phyloP scores from a whole-genome alignment of 2,329 filamentous ascomycete species.

The Cercospora janseana region DNA sequence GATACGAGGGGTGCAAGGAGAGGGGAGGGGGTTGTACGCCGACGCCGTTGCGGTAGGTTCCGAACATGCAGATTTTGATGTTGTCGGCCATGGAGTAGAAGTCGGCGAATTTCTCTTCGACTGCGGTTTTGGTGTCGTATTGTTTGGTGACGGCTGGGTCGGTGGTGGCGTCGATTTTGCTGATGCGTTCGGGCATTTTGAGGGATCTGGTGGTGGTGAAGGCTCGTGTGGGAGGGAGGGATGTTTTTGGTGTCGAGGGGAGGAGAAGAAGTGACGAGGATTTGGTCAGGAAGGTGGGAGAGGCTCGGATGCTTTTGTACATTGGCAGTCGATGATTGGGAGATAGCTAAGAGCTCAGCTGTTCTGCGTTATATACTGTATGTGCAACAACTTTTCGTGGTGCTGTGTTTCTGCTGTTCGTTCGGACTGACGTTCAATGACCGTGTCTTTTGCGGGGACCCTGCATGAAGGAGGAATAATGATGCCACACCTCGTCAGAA shows the following conservation, averaged over 20 bases:
- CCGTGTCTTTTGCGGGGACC: constrained; percentile 1
- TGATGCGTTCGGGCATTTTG: constrained; percentile 48
- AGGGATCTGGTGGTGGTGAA: constrained; percentile 10
- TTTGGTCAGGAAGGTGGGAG: background rate
- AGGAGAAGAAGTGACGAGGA: background rate
- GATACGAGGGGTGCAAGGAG: background rate
- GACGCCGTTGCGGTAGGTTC: constrained; percentile 43
- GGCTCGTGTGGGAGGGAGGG: background rate
- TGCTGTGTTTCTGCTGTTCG: background rate
- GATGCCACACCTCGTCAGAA: constrained; percentile 12
- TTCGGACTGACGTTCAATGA: constrained; percentile 4
- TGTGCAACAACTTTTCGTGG: background rate
- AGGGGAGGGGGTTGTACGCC: constrained; percentile 31
- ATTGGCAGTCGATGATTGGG: background rate
- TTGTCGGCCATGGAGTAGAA: constrained; percentile 49
- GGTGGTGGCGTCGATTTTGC: constrained; percentile 44
- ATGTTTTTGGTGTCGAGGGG: background rate
- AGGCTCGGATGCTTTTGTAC: constrained; percentile 1
- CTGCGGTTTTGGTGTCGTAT: constrained; percentile 46
- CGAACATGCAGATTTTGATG: constrained; percentile 47
- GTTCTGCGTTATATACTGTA: background rate
- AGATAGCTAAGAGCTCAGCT: background rate
- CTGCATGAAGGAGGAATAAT: constrained; percentile 3
- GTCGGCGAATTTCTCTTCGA: constrained; percentile 48
- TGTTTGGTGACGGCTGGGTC: constrained; percentile 53